A percentile compares a stretch with the other conserved stretches of the same genome.
Conservation (phyloP, 768 basidiomycete genomes). For the Mycena vitilis region DNA sequence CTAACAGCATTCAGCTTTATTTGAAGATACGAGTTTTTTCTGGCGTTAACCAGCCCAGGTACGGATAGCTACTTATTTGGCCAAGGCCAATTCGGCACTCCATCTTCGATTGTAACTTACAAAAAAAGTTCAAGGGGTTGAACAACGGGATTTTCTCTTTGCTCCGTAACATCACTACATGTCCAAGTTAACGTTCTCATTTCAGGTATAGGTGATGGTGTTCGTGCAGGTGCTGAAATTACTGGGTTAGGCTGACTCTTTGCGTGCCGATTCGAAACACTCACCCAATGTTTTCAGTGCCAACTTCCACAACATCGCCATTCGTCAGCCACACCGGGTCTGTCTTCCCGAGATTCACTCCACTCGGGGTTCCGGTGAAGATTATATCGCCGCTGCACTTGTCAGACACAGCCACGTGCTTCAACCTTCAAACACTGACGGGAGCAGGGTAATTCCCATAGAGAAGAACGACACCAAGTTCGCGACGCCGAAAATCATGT, state of each 20-base stretch:
- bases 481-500: conserved; percentile 56
- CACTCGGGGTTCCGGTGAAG: conserved; percentile 53
- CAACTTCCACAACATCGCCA: conserved; percentile 54
- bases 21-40: too few species aligned
- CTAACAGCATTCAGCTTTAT: too few species aligned
- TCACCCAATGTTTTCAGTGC: conserved; percentile 49
- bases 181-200: not conserved
- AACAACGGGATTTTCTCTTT: not conserved
- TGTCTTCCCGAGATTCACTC: conserved; percentile 48
- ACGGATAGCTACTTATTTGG: too few species aligned
- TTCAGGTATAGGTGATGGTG: conserved; percentile 45
- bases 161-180: not conserved
- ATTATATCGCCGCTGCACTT: conserved; percentile 50
- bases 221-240: conserved; percentile 47
- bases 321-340: conserved; percentile 50
- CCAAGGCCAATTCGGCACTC: too few species aligned
- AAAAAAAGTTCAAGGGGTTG: too few species aligned
- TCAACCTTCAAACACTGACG: conserved; percentile 22
- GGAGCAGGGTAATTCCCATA: conserved; percentile 56
- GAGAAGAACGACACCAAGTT: conserved; percentile 54
- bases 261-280: not conserved
- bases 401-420: too few species aligned
- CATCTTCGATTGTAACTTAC: too few species aligned
- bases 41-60: too few species aligned
- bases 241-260: too few species aligned